Conservation (phyloP, 176 grass and related monocot genomes). For the Eragrostis nindensis region DNA sequence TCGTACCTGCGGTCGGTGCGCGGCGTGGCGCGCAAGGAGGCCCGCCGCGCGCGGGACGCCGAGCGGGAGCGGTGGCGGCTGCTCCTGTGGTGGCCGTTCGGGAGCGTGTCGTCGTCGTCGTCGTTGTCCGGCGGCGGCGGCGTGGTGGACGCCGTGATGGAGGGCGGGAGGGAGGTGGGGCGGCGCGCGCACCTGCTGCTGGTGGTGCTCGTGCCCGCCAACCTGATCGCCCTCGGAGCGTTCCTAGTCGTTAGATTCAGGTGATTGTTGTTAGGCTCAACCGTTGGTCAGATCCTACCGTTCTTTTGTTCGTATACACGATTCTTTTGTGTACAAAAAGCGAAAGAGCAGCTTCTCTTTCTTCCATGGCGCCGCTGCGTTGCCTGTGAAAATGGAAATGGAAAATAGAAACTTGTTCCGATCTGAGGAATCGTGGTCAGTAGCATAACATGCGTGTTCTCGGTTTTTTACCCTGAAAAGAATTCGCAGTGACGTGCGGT, state of each 20-base stretch:
- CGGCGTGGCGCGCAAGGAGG: slow-evolving; percentile 68
- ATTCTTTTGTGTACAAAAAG: slow-evolving; percentile 43
- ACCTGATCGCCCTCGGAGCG: slow-evolving; percentile 63
- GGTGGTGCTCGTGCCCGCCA: slow-evolving; percentile 57
- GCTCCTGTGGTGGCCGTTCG: slow-evolving; percentile 65
- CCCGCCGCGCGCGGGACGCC: slow-evolving; percentile 43
- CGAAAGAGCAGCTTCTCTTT: background rate
- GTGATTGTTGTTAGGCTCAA: background rate
- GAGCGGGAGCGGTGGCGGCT: slow-evolving; percentile 43
- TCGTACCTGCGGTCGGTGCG: slow-evolving; percentile 78
- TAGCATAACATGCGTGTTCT: background rate
- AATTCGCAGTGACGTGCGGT: background rate
- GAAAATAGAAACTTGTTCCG: background rate
- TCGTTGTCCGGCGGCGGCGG: background rate
- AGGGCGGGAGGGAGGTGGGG: slow-evolving; percentile 46
- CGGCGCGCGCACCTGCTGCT: slow-evolving; percentile 50
- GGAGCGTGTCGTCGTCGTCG: background rate
- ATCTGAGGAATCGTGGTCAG: background rate
- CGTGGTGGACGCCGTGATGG: slow-evolving; percentile 42
- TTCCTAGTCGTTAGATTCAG: slow-evolving; percentile 48
- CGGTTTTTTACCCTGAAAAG: background rate
- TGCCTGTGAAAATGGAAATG: background rate
- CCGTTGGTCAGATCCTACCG: background rate
- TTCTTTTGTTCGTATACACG: slow-evolving; percentile 26
- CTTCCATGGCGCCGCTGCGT: background rate